phyloP scores from a whole-genome alignment of 495 filamentous ascomycete species.

The Neurospora sublineolata region DNA sequence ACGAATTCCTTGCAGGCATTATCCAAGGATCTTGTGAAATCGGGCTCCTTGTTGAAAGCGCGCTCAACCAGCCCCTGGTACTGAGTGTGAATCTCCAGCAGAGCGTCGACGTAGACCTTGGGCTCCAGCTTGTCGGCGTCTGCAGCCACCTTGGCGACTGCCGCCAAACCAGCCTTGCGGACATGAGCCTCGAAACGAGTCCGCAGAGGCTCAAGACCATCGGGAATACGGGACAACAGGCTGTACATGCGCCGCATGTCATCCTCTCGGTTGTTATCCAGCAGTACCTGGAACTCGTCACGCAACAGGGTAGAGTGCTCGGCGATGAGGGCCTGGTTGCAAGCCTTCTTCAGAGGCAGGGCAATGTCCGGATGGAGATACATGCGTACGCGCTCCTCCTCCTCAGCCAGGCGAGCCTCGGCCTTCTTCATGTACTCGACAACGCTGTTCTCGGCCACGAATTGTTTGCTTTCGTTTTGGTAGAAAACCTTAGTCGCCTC shows the following conservation, averaged over 20 bases:
- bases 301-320: conserved; percentile 73
- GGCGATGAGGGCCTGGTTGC: conserved; percentile 79
- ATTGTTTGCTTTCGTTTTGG: conserved; percentile 81
- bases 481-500: conserved; percentile 77
- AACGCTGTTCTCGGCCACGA: conserved; percentile 91
- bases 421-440: conserved; percentile 99
- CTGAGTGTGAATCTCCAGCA: conserved; percentile 86
- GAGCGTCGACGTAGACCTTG: conserved; percentile 89
- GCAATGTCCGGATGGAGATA: conserved; percentile 88
- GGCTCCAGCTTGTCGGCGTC: conserved; percentile 89
- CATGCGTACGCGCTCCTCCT: conserved; percentile 85
- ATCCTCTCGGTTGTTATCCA: conserved; percentile 89
- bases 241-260: conserved; percentile 96
- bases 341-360: conserved; percentile 69
- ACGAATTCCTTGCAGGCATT: conserved; percentile 98
- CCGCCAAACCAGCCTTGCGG: conserved; percentile 71
- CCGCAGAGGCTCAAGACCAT: conserved; percentile 83
- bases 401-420: conserved; percentile 79
- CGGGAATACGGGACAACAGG: conserved; percentile 78
- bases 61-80: conserved; percentile 85
- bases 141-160: conserved; percentile 81
- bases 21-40: conserved; percentile 92
- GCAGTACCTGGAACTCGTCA: conserved; percentile 91
- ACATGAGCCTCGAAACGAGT: conserved; percentile 88
- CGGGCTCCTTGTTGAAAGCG: conserved; percentile 89